These are phyloP conservation scores for Casaregolazyma lundiana DNA, from an alignment of 1,139 yeast genomes.

Conservation along the genomic window DNA sequence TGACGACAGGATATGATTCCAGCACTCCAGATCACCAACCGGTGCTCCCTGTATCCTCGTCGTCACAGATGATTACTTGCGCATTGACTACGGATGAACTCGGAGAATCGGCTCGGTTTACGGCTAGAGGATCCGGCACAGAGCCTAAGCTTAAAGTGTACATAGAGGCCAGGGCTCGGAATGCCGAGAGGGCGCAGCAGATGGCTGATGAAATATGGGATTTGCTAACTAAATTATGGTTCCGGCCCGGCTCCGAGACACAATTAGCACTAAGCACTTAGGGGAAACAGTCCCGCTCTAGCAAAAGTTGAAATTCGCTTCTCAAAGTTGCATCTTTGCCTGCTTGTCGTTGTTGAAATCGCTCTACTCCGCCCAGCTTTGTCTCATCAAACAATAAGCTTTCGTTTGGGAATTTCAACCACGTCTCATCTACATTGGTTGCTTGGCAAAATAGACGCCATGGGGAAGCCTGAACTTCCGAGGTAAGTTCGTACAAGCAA, in stretches of 20 bases:
- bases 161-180: slow-evolving; percentile 63
- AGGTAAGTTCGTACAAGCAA: slow-evolving; percentile 4
- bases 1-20: slow-evolving; percentile 79
- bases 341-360: too few relatives aligned
- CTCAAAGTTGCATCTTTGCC: too few relatives aligned
- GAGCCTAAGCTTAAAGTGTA: slow-evolving; percentile 93
- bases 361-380: neutral
- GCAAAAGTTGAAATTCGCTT: neutral
- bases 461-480: slow-evolving; percentile 11
- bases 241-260: slow-evolving; percentile 4
- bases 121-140: slow-evolving; percentile 93
- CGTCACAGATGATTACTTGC: slow-evolving; percentile 84
- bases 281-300: neutral
- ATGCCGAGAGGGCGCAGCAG: slow-evolving; percentile 43
- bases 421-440: neutral
- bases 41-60: slow-evolving; percentile 59
- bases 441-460: neutral
- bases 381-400: neutral
- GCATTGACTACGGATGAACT: slow-evolving; percentile 26
- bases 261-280: neutral
- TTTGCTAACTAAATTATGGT: slow-evolving; percentile 31
- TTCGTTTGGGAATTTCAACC: neutral
- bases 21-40: slow-evolving; percentile 56
- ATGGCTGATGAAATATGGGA: slow-evolving; percentile 71
- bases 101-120: slow-evolving; percentile 48